A percentile compares a stretch with the other conserved stretches of the same genome.
These are phyloP conservation scores for Parietaria judaica DNA, from an alignment of 306 rosid species.

Conservation along the genomic window DNA sequence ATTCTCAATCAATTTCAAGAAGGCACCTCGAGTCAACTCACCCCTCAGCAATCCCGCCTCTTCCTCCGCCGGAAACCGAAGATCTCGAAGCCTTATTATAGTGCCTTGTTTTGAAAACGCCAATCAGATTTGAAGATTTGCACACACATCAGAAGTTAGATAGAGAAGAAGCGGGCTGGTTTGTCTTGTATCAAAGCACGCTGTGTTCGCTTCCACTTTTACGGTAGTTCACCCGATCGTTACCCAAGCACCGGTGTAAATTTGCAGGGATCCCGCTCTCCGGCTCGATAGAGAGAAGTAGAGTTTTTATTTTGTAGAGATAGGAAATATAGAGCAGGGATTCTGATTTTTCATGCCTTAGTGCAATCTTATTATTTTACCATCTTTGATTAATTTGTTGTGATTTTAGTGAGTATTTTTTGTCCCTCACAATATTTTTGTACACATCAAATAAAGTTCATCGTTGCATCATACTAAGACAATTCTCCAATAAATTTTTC, in stretches of 20 bases:
- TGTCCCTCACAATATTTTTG: not conserved
- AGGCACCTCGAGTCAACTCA: constrained; percentile 50
- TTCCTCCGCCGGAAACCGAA: constrained; percentile 57
- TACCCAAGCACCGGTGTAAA: constrained; percentile 69
- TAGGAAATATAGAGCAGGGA: constrained; percentile 26
- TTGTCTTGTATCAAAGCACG: constrained; percentile 23
- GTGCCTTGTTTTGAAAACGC: constrained; percentile 22
- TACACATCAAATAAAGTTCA: not conserved
- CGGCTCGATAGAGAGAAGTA: too few relatives aligned
- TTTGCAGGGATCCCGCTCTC: constrained; percentile 25
- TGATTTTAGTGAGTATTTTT: constrained; percentile 1
- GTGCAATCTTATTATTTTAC: constrained; percentile 1
- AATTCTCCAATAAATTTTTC: too few relatives aligned
- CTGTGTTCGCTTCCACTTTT: constrained; percentile 18
- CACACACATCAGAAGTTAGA: constrained; percentile 11
- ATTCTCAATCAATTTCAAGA: constrained; percentile 54
- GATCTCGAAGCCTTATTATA: constrained; percentile 21
- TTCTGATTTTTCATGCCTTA: constrained; percentile 31
- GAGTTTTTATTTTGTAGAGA: too few relatives aligned
- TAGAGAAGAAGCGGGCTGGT: constrained; percentile 32
- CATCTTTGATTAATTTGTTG: not conserved
- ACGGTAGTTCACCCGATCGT: constrained; percentile 61
- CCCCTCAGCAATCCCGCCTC: constrained; percentile 65
- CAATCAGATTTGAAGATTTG: constrained; percentile 15
- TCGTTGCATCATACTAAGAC: too few relatives aligned